Evolutionary conservation across 768 basidiomycete genomes (phyloP).

Genomic region (Roridomyces roridus): DNA sequence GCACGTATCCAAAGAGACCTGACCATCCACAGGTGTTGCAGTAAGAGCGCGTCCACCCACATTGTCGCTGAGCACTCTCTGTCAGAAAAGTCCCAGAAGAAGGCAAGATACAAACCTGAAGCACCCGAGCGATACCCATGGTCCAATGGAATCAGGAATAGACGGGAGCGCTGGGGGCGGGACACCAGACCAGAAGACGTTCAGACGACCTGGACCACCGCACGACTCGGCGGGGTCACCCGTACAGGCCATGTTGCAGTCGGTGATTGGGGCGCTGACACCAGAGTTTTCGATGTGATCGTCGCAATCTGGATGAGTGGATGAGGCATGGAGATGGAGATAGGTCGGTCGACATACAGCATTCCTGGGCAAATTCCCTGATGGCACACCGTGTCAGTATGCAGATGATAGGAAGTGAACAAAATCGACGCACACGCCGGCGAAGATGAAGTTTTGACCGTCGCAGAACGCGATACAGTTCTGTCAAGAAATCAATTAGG

Average conservation of each 20-base stretch:
- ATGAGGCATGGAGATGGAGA: slow-evolving; percentile 9
- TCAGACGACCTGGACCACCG: slow-evolving; percentile 64
- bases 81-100: slow-evolving; percentile 30
- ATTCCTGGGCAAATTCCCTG: slow-evolving; percentile 1
- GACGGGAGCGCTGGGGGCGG: slow-evolving; percentile 60
- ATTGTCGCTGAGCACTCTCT: slow-evolving; percentile 51
- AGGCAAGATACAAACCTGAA: slow-evolving; percentile 54
- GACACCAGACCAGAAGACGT: slow-evolving; percentile 68
- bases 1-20: slow-evolving; percentile 62
- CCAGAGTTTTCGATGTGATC: slow-evolving; percentile 55
- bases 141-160: slow-evolving; percentile 59
- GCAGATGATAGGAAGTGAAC: slow-evolving; percentile 26
- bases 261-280: slow-evolving; percentile 48
- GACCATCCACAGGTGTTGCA: slow-evolving; percentile 39
- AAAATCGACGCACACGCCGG: slow-evolving; percentile 77
- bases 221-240: slow-evolving; percentile 65
- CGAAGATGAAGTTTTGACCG: slow-evolving; percentile 58
- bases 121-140: slow-evolving; percentile 78
- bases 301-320: slow-evolving; percentile 60
- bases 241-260: slow-evolving; percentile 68
- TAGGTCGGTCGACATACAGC: slow-evolving; percentile 2
- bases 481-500: neutral
- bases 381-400: slow-evolving; percentile 27
- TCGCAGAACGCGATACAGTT: slow-evolving; percentile 55
- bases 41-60: slow-evolving; percentile 50